Evolutionary conservation across 805 yeast genomes (phyloP), one percentile per base, ranked within the genome.

Genomic region (Cyberlindnera mississippiensis): DNA sequence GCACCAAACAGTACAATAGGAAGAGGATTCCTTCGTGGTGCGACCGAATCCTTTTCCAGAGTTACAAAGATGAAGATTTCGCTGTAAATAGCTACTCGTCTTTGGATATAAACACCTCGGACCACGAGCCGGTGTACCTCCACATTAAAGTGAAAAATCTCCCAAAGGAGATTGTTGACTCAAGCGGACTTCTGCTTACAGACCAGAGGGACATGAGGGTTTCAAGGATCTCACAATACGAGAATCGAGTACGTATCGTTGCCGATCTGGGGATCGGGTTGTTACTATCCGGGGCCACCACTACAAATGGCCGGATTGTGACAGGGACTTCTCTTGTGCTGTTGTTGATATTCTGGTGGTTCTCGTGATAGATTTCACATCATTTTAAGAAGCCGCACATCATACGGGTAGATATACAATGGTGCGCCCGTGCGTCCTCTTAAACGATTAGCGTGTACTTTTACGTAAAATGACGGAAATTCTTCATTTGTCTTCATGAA

Each of bases 21-120:
- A 80, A 78, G 50, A 68, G 96, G 41, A 65, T 67, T 1, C 95
- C 96, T 0, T 82, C 95, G 6, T 90, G 96, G 95, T 89, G 96
- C 62, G 98, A 90, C 59, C 64, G 98, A 40, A 75, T 90, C 6
- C 59, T 90, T 35, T 86, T 67, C 53, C 73, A 75, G 41, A 57
- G 68, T 2, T 76, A 80, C 44, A 50, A 46, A 14, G 41, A 47
- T 13, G 44, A 47, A 11, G 33, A 37, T 2, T 40, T 68, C 61
- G 28, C 44, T 4, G 44, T 77, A 1, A 49, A 61, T 12, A 55
- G 58, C 4, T 88, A 88, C 60, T 53, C 63, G 22, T 69, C 85
- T 6, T 50, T 85, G 1, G 58, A 66, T 0, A 61, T 82, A 29
- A 61, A 63, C 5, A 65, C 70, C 18, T 85, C 96, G 0, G 97